Conservation (phyloP, 2,329 filamentous ascomycete species). For the Hortaea sp. region DNA sequence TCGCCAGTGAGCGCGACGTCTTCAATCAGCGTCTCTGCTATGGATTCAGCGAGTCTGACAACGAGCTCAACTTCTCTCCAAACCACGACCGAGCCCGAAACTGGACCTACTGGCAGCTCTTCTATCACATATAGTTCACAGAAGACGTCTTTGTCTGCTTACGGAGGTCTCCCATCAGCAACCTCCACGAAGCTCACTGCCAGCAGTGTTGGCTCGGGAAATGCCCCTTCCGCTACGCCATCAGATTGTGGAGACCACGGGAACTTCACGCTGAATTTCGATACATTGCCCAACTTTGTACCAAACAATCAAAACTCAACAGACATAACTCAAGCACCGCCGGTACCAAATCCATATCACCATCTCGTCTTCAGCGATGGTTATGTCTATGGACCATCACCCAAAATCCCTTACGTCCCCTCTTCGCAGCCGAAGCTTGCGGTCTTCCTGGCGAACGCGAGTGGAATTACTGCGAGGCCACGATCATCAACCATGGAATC, state of each 20-base stretch:
- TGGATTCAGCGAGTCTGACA: too few relatives aligned
- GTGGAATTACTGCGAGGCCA: conserved; percentile 8
- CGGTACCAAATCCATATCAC: conserved; percentile 40
- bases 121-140: too few relatives aligned
- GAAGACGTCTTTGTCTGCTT: neutral
- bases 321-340: conserved; percentile 26
- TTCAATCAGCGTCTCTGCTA: too few relatives aligned
- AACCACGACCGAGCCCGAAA: too few relatives aligned
- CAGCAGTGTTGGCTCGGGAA: conserved; percentile 3
- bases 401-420: conserved; percentile 35
- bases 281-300: conserved; percentile 27
- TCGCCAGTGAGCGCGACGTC: too few relatives aligned
- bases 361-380: conserved; percentile 43
- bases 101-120: too few relatives aligned
- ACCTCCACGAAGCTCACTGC: conserved; percentile 9
- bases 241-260: conserved; percentile 35
- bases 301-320: conserved; percentile 21
- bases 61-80: too few relatives aligned
- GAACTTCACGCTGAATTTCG: conserved; percentile 30
- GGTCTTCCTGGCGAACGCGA: conserved; percentile 34
- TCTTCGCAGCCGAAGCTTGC: conserved; percentile 38
- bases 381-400: conserved; percentile 39
- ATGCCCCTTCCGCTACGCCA: conserved; percentile 12
- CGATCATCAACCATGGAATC: conserved; percentile 13
- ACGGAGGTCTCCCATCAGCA: neutral